Evolutionary conservation across 192 early-diverging fungal species (phyloP), one percentile per base, ranked within the genome.

Genomic region (Backusella luteola): DNA sequence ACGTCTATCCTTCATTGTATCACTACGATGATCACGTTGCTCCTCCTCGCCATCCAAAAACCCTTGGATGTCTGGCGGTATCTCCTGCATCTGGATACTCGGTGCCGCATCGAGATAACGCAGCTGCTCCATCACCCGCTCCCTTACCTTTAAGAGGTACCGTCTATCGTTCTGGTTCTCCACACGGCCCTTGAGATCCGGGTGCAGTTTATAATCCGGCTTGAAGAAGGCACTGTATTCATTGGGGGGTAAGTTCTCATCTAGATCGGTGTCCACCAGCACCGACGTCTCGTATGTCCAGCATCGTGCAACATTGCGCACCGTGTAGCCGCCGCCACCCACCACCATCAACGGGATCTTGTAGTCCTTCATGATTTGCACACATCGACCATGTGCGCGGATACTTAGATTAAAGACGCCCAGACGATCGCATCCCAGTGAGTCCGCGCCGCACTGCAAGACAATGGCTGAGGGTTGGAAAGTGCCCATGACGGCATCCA

Each of bases 251-350:
- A 99, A 80, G 34, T 91, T 90, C 42, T 93, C 85, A 15, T 89
- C 86, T 6, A 98, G 84, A 14, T 93, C 91, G 0, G 89, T 82
- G 76, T 93, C 94, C 2, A 94, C 88, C 1, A 95, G 87, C 14
- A 95, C 84, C 0, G 94, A 93, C 0, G 98, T 99, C 79, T 99
- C 93, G 70, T 96, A 97, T 26, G 94, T 89, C 96, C 97, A 99
- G 77, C 96, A 95, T 19, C 96, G 84, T 6, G 96, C 94, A 0
- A 96, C 95, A 84, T 98, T 96, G 5, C 92, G 76, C 32, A 91
- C 91, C n/a, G 90, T 97, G 77, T 99, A 99, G 2, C 98, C 98
- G 15, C 98, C 96, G 32, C 94, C 96, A 36, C 94, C 94, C 6
- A 97, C 85, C 15, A 96, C 88, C 59, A 96, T 36, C 49, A 95